Percentiles rank a stretch among this genome's conserved stretches.
Conservation (phyloP, 2,329 filamentous ascomycete species). For the Aspergillus pseudoglaucus region DNA sequence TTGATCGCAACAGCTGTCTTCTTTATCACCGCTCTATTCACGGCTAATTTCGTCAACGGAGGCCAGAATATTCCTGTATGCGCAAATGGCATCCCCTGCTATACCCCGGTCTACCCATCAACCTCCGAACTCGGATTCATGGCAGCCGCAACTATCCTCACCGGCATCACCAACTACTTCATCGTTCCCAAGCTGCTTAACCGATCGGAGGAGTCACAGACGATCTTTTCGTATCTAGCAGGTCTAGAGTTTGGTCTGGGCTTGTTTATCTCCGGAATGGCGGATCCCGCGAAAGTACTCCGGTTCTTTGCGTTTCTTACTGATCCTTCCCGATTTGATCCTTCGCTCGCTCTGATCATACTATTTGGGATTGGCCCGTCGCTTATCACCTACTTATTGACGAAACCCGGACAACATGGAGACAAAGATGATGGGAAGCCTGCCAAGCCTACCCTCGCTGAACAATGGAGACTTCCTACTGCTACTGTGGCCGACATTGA, state of each 20-base stretch:
- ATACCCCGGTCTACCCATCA: slow-evolving; percentile 40
- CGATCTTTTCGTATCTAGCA: slow-evolving; percentile 38
- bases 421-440: slow-evolving; percentile 16
- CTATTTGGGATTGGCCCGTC: slow-evolving; percentile 46
- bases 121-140: slow-evolving; percentile 29
- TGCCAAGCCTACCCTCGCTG: slow-evolving; percentile 35
- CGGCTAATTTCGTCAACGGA: slow-evolving; percentile 30
- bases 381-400: slow-evolving; percentile 28
- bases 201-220: slow-evolving; percentile 26
- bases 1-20: slow-evolving; percentile 42
- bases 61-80: slow-evolving; percentile 37
- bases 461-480: slow-evolving; percentile 39
- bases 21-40: slow-evolving; percentile 39
- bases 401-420: slow-evolving; percentile 21
- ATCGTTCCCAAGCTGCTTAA: slow-evolving; percentile 25
- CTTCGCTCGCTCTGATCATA: slow-evolving; percentile 45
- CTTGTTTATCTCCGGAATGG: slow-evolving; percentile 48
- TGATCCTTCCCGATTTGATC: slow-evolving; percentile 42
- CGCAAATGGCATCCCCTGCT: slow-evolving; percentile 37
- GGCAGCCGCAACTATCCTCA: slow-evolving; percentile 22
- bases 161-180: slow-evolving; percentile 27
- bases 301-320: slow-evolving; percentile 44
- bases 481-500: slow-evolving; percentile 44
- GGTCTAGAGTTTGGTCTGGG: slow-evolving; percentile 48
- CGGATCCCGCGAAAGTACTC: slow-evolving; percentile 44